Percentiles rank a stretch among this genome's conserved stretches.
phyloP scores from a whole-genome alignment of 306 rosid genomes.

The Prinsepia uniflora region DNA sequence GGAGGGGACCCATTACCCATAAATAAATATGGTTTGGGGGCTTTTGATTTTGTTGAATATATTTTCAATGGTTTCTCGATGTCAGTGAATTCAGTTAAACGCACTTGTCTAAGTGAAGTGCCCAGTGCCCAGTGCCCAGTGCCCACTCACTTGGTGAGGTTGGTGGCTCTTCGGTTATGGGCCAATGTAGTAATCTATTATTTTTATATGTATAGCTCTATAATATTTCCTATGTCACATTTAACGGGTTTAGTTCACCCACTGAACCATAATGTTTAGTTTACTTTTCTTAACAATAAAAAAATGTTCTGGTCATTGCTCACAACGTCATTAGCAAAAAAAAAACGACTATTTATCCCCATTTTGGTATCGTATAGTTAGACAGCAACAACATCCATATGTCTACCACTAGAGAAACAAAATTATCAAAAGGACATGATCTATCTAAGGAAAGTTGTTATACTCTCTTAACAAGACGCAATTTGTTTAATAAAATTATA shows the following conservation, averaged over 20 bases:
- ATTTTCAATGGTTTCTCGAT: not conserved
- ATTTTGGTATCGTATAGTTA: too few relatives aligned
- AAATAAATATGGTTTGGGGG: conserved; percentile 1
- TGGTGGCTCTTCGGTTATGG: conserved; percentile 32
- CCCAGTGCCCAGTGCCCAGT: conserved; percentile 6
- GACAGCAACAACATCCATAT: too few relatives aligned
- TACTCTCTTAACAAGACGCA: too few relatives aligned
- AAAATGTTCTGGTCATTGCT: not conserved
- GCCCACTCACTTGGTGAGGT: conserved; percentile 60
- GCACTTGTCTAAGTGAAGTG: conserved; percentile 56
- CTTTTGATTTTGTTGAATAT: too few relatives aligned
- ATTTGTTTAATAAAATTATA: too few relatives aligned
- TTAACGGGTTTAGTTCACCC: conserved; percentile 80
- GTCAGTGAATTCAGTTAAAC: conserved; percentile 54
- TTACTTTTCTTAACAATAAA: not conserved
- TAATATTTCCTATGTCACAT: not conserved
- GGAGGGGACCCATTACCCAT: not conserved
- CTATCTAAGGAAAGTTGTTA: too few relatives aligned
- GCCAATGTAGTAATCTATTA: not conserved
- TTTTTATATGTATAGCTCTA: not conserved
- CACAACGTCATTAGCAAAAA: not conserved
- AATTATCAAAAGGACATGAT: too few relatives aligned
- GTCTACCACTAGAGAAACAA: too few relatives aligned
- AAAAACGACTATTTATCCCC: too few relatives aligned
- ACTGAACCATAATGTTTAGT: conserved; percentile 44